Percentiles rank a stretch among this genome's conserved stretches.
Conservation (phyloP, 441 rosid species). For the Syzygium malaccense region DNA sequence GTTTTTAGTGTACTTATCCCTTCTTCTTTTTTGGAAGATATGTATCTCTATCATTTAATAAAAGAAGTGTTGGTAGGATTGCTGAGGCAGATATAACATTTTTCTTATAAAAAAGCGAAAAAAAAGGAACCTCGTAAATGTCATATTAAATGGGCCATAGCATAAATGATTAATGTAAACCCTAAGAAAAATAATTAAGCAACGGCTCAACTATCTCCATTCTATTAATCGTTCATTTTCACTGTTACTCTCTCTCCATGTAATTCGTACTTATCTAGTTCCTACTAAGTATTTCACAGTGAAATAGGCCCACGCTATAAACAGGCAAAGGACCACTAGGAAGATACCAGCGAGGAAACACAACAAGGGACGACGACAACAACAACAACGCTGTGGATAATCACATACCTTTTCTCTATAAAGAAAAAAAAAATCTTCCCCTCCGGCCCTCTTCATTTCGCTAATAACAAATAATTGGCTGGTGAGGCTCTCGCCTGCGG, state of each 20-base stretch:
- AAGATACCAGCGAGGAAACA: neutral
- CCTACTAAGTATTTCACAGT: neutral
- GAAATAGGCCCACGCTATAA: neutral
- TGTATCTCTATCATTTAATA: neutral
- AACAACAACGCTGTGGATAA: neutral
- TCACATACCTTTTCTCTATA: neutral
- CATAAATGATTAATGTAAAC: neutral
- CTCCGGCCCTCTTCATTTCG: no score
- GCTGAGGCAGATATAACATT: neutral
- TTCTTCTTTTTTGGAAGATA: neutral
- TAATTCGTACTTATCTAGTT: neutral
- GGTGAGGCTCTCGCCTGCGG: no score
- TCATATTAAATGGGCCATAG: neutral
- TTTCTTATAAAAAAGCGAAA: no score
- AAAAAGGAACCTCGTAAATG: neutral
- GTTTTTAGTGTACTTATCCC: no score
- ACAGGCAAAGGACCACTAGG: neutral
- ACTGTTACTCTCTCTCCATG: neutral
- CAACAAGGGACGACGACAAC: neutral
- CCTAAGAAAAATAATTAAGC: neutral
- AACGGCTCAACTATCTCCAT: neutral
- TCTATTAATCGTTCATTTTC: neutral
- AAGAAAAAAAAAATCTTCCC: neutral
- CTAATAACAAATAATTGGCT: no score
- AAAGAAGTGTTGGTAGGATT: neutral